Base-by-base conservation (phyloP, 106 monocot species). In the Cymbidium sinense region DNA sequence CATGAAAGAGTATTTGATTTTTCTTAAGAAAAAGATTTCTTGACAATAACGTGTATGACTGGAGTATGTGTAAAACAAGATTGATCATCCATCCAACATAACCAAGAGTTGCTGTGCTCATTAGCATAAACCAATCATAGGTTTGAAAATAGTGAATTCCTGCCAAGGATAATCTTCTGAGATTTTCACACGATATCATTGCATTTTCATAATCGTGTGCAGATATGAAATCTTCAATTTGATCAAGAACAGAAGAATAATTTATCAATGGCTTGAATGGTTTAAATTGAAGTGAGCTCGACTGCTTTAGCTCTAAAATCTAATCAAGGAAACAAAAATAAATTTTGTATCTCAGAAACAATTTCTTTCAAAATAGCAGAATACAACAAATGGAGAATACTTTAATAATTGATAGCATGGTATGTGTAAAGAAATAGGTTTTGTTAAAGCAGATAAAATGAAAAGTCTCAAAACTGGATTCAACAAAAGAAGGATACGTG, bases 121-220 rank as follows among this genome's bases (percentile, higher is more conserved):
- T 96, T 70, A 96, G 78, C 91, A 89, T 89, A 34, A 91, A 83
- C 96, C 96, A 96, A 83, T 93, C 96, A 78, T 96, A 96, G 55
- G 96, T 96, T 86, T 93, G 96, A 75, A 93, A 96, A 86, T 96
- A 96, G 84, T 96, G 89, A 62, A 96, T 83, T 15, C 96, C 96
- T 70, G 79, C 75, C 70, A 96, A 78, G 64, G 96, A 82, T 74
- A 93, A 61, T 58, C 81, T 86, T 81, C 93, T 81, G 18, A 96
- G 87, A 77, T 80, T 82, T 80, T 89, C 82, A 9, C 86, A 84
- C 5, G 79, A 78, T 71, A 84, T 73, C 82, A 93, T 77, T 67
- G 96, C 93, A 79, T 87, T 65, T 81, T 87, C 78, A 50, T 87
- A 96, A 62, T 91, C 87, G 43, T 62, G 79, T 78, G 70, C 75